Evolutionary conservation across 306 rosid genomes (phyloP), one percentile per base, ranked within the genome.

Genomic region (Phaseolus lunatus): DNA sequence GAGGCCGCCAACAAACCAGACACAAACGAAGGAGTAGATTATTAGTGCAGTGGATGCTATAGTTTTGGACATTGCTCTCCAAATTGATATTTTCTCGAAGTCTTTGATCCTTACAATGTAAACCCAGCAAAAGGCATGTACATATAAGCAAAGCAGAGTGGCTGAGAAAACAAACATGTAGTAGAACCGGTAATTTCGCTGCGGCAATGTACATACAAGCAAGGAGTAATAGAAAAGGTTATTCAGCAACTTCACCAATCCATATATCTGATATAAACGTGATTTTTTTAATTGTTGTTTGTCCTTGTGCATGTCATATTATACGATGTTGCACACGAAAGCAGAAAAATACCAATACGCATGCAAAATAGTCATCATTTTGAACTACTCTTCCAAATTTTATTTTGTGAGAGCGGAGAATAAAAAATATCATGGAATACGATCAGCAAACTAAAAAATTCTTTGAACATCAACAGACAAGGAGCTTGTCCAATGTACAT

Each of bases 1-100:
- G 76, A 91, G 92, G 44, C 93, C 93, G 22, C 96, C 93, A 20
- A 91, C 96, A 65, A 91, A 89, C 96, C 96, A 91, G 63, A 85
- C 79, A n/a, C 87, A 69, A 35, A 86, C 1, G 81, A 87, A 89
- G 54, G 81, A 61, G 86, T 86, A 91, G 70, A 87, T 49, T 77
- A 91, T 79, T 47, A 91, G 88, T 5, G 54, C 89, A 75, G 86
- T 77, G 67, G 96, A 89, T 73, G 96, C 88, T 9, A 93, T 93
- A 69, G 96, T 89, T 86, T 84, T 86, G 75, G 57, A 77, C 90
- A 91, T 77, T 61, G 93, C 92, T 84, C 75, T 85, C 96, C 93
- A 89, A 74, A 89, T 83, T 33, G 93, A 73, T 79, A 71, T 77
- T 1, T 75, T 67, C 79, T 89, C 88, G 9, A 87, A 50, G 39